Base-by-base conservation (phyloP, 129 eudicot genomes). In the Dittrichia graveolens region DNA sequence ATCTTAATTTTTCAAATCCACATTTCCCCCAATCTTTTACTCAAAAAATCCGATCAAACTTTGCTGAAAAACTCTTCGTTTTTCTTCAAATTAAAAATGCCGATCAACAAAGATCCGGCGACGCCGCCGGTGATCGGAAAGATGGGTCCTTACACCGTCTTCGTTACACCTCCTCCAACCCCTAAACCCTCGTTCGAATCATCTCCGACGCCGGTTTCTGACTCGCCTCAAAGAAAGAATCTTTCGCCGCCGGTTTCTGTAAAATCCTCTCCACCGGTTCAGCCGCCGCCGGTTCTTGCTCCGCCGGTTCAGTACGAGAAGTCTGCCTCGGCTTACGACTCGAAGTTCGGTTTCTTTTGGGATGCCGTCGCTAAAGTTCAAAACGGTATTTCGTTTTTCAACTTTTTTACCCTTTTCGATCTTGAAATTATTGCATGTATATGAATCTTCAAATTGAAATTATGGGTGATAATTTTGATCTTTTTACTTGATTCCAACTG, bases 111-210 rank as follows among this genome's bases (percentile, higher is more conserved):
- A 60, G 87, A 85, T 66, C 67, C 81, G 14, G 77, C 88, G 5
- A 83, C 90, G 3, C 96, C 91, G 53, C 89, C 89, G 44, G 81
- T 87, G 85, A 92, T 92, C 79, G 96, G 98, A 7, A 92, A 92
- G 94, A 92, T 89, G 85, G 98, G 98, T 5, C 98, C 98, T 0
- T 92, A 92, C 82, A 92, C 98, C 3, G 98, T 92, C 46, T 92
- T 89, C 42, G 86, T 92, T 3, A 92, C 98, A 3, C 96, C 97
- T 10, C 96, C 97, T 7, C 37, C 83, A 0, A 84, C 86, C 3
- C 92, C 89, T 7, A 78, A 79, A 38, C 80, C 76, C 45, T 31
- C 69, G 6, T 69, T 41, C n/a, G 65, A 78, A 14, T 37, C 67
- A 41, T 34, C 67, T 41, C 40, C 78, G 7, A 18, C 77, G 2